A percentile compares a stretch with the other conserved stretches of the same genome.
These are phyloP conservation scores for Volvox reticuliferus DNA, from an alignment of 139 green algal genomes.

Conservation along the genomic window DNA sequence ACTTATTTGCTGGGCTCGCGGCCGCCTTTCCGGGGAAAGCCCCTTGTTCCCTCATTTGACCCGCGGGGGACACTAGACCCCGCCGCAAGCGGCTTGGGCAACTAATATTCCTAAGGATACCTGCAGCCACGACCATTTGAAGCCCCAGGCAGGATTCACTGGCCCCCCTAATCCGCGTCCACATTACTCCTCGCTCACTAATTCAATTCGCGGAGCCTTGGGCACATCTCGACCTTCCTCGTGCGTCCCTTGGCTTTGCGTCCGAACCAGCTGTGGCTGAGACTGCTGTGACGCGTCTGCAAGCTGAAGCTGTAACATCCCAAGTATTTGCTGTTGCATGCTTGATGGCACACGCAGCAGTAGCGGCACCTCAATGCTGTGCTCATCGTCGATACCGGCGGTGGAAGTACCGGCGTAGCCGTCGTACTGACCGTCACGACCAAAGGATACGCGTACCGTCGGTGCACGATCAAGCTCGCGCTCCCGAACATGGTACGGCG, in stretches of 20 bases:
- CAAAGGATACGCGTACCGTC: not conserved
- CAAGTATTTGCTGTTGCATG: not conserved
- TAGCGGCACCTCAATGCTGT: not conserved
- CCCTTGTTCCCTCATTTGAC: too few species aligned
- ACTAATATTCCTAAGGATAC: too few species aligned
- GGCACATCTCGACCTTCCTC: not conserved
- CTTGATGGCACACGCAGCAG: not conserved
- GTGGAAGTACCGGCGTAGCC: not conserved
- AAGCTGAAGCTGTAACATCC: not conserved
- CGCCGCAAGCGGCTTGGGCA: too few species aligned
- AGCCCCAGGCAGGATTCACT: not conserved
- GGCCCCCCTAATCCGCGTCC: too few species aligned
- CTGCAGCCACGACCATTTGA: too few species aligned
- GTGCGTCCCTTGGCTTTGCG: not conserved
- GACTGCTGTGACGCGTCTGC: not conserved
- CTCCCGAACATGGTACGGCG: not conserved
- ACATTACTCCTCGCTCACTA: not conserved
- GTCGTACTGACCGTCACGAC: not conserved
- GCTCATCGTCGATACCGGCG: not conserved
- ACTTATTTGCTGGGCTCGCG: too few species aligned
- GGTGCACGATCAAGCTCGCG: not conserved
- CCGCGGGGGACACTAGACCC: too few species aligned
- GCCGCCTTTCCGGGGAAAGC: too few species aligned
- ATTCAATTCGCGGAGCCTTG: not conserved
- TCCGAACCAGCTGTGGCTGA: not conserved